phyloP scores from a whole-genome alignment of 108 stramenopile species.

The Skeletonema tropicum region DNA sequence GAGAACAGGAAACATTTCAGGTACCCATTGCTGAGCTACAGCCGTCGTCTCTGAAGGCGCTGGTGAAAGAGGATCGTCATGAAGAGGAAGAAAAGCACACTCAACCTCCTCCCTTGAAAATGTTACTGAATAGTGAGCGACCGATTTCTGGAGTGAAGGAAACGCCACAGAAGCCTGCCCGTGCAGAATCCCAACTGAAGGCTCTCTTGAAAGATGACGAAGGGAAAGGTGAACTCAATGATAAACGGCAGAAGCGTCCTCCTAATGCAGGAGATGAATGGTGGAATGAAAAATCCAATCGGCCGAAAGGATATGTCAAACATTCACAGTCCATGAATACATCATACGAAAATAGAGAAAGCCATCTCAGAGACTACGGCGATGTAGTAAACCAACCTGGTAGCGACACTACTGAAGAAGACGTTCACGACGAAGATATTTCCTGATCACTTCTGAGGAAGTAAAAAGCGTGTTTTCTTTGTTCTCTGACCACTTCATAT shows the following conservation, averaged over 20 bases:
- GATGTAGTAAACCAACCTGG: conserved; percentile 10
- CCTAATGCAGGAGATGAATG: conserved; percentile 18
- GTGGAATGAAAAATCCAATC: conserved; percentile 12
- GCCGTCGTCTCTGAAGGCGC: not conserved
- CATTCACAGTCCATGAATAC: conserved; percentile 6
- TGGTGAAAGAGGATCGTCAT: not conserved
- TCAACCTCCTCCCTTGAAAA: not conserved
- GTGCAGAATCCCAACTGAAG: not conserved
- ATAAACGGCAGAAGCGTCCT: conserved; percentile 1
- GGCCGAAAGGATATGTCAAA: conserved; percentile 18
- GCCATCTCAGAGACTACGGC: conserved; percentile 20
- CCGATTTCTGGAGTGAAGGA: conserved; percentile 4
- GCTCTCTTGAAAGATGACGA: conserved; percentile 5
- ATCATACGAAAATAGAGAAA: conserved; percentile 12
- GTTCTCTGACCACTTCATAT: not conserved
- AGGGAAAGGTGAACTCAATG: not conserved
- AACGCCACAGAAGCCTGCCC: not conserved
- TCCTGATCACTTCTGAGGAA: not conserved
- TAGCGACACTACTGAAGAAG: not conserved
- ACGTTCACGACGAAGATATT: not conserved
- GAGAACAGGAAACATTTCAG: conserved; percentile 1
- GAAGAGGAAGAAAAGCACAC: conserved; percentile 4
- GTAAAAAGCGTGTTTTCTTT: not conserved
- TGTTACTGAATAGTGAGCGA: not conserved
- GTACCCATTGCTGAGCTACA: not conserved